Percentiles rank a stretch among this genome's conserved stretches.
These are phyloP conservation scores for Phellopilus nigrolimitatus DNA, from an alignment of 1,284 basidiomycete species.

Conservation along the genomic window DNA sequence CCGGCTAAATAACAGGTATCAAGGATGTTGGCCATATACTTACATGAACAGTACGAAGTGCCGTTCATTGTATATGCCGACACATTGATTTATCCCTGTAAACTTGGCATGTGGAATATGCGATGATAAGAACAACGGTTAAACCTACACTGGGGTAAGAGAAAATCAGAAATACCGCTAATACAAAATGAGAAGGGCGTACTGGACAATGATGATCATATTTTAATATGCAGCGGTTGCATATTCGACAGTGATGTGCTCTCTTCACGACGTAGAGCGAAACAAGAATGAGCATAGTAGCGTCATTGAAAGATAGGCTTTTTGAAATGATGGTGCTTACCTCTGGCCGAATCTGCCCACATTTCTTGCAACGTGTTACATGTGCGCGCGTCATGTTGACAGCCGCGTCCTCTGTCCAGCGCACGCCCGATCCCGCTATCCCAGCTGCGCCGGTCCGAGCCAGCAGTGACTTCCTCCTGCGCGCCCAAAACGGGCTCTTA, in stretches of 20 bases:
- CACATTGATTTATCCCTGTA: constrained; percentile 94
- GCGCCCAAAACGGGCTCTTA: constrained; percentile 51
- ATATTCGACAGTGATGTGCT: constrained; percentile 93
- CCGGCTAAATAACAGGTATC: constrained; percentile 1
- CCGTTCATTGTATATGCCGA: constrained; percentile 92
- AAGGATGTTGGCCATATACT: constrained; percentile 28
- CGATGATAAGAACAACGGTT: constrained; percentile 11
- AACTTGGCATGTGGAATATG: background rate
- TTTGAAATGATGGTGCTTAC: constrained; percentile 40
- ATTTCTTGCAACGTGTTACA: constrained; percentile 63
- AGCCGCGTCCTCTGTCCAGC: constrained; percentile 35
- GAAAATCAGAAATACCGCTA: background rate
- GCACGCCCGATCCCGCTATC: constrained; percentile 24
- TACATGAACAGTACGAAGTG: constrained; percentile 96
- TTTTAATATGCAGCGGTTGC: constrained; percentile 87
- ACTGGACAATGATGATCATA: constrained; percentile 96
- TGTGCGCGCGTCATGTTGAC: constrained; percentile 47
- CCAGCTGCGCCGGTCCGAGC: constrained; percentile 17
- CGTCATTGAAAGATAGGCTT: background rate
- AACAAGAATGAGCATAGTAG: background rate
- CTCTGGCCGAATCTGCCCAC: constrained; percentile 73
- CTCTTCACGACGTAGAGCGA: constrained; percentile 46
- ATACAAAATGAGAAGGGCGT: constrained; percentile 29
- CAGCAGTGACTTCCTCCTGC: constrained; percentile 31
- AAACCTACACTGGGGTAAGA: constrained; percentile 17